Base-by-base conservation (phyloP, 129 eudicot species). In the Pseudognaphalium luteoalbum region DNA sequence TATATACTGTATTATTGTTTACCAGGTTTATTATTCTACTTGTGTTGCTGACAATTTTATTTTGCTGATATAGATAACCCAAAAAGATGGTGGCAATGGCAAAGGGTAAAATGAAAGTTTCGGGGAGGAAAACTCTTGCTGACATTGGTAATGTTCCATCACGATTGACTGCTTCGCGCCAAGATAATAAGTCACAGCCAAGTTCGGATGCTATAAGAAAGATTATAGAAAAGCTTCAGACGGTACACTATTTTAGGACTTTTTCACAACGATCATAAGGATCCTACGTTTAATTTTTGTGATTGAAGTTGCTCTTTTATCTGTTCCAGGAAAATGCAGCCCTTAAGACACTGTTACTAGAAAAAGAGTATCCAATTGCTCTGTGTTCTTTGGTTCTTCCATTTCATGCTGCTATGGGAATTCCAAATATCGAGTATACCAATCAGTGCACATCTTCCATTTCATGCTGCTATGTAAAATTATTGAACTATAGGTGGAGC, bases 241-340 rank as follows among this genome's bases (percentile, higher is more conserved):
- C 85, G 90, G 90, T 85, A 76, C 74, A 37, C 2, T 0, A 35
- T 7, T 28, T 51, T 75, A 58, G 37, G 14, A 33, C 15, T 0
- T 71, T 64, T 42, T 58, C 42, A 37, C 37, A 60, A 21, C 0
- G 7, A 57, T 41, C 47, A 30, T 41, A 47, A 73, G 59, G 77
- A 67, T 63, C 59, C 22, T 42, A 44, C 63, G 63, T 42, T 75
- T 44, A 75, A 4, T 34, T 25, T n/a, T 63, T 47, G 63, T 63
- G 57, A 62, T 5, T 56, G n/a, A 75, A 21, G 37, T 75, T 66
- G 42, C 72, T 66, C 64, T 56, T n/a, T 37, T 16, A 64, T 60
- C 61, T 75, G 37, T 54, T 83, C 56, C 86, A 88, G 93, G 93
- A 85, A 78, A 81, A 85, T 51, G 54, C 61, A 85, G 70, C 83